These are phyloP conservation scores for Ophiostoma novo-ulmi DNA, from an alignment of 2,329 filamentous ascomycete genomes.

Conservation along the genomic window DNA sequence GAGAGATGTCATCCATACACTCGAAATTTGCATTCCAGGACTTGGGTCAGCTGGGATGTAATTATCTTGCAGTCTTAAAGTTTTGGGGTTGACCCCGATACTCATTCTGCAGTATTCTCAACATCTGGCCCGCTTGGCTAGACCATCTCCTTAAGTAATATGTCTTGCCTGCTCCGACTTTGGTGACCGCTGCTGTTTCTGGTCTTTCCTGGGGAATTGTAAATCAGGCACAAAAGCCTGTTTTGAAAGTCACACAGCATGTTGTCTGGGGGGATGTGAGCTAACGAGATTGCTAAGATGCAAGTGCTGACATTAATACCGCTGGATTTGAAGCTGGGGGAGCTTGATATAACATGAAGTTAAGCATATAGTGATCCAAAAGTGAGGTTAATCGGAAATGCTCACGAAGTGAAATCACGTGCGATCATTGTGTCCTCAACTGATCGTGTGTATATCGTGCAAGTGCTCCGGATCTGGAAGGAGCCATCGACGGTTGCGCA, in stretches of 20 bases:
- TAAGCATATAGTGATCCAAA: background rate
- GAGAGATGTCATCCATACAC: background rate
- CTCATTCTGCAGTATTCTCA: background rate
- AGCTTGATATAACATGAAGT: background rate
- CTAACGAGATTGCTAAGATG: background rate
- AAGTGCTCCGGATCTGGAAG: background rate
- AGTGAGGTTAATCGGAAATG: background rate
- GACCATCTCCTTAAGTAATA: background rate
- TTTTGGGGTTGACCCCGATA: background rate
- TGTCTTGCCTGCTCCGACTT: constrained; percentile 5
- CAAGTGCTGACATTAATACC: background rate
- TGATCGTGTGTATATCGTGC: background rate
- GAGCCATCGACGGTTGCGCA: background rate
- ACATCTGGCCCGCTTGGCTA: background rate
- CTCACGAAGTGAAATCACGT: background rate
- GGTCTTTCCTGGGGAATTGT: constrained; percentile 11
- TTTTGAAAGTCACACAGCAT: constrained; percentile 20
- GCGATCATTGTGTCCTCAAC: background rate
- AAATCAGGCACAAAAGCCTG: constrained; percentile 9
- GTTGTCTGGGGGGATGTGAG: background rate
- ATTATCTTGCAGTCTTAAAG: background rate
- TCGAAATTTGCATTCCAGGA: constrained; percentile 1
- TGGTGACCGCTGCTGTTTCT: background rate
- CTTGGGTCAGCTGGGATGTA: background rate
- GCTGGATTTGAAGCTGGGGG: background rate